Conservation (phyloP, 768 basidiomycete genomes). For the Mycena vitilis region DNA sequence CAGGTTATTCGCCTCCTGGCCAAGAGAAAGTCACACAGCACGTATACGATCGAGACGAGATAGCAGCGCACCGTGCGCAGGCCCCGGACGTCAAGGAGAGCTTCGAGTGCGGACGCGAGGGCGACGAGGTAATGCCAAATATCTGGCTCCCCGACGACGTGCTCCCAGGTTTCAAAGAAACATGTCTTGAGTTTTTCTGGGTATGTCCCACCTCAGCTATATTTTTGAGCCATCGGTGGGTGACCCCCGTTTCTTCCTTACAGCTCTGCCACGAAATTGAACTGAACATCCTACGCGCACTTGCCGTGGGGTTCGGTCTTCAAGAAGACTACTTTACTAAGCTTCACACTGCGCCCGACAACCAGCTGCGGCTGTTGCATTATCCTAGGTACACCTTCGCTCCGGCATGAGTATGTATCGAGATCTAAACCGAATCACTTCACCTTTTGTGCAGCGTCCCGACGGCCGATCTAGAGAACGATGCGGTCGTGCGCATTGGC, state of each 20-base stretch:
- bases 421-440: too few species aligned
- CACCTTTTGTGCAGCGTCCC: conserved; percentile 43
- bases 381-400: conserved; percentile 55
- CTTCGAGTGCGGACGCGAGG: conserved; percentile 66
- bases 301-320: conserved; percentile 59
- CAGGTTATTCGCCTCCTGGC: conserved; percentile 48
- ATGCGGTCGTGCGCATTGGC: conserved; percentile 55
- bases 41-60: not conserved
- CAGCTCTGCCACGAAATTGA: conserved; percentile 57
- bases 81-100: conserved; percentile 61
- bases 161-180: conserved; percentile 65
- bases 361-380: conserved; percentile 68
- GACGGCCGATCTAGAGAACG: conserved; percentile 41
- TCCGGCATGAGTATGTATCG: conserved; percentile 48
- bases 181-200: conserved; percentile 64
- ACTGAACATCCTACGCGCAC: conserved; percentile 57
- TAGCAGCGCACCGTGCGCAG: not conserved
- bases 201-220: conserved; percentile 45
- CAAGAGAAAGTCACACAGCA: conserved; percentile 42
- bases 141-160: conserved; percentile 67
- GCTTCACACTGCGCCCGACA: conserved; percentile 57
- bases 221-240: conserved; percentile 12
- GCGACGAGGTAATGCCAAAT: conserved; percentile 60
- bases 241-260: not conserved
- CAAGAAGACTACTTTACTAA: conserved; percentile 58